Conservation (phyloP, 345 rosid species). For the Theobroma cacao region DNA sequence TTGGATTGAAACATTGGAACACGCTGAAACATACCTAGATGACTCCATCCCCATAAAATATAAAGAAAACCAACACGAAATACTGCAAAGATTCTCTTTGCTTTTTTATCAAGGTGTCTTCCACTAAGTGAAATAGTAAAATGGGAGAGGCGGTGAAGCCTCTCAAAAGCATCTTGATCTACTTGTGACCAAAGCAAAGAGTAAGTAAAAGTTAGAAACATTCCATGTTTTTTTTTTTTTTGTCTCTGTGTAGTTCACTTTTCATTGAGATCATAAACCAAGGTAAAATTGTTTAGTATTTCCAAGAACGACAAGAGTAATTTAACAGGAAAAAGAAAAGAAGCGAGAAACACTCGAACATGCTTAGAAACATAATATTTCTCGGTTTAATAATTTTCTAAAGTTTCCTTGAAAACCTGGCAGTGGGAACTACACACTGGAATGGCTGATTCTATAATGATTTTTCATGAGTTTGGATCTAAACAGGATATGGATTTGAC, state of each 20-base stretch:
- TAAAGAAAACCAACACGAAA: not conserved
- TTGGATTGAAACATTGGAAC: not conserved
- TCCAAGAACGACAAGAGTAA: not conserved
- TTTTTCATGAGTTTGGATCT: not conserved
- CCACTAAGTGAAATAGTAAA: slow-evolving; percentile 6
- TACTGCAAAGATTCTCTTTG: slow-evolving; percentile 9
- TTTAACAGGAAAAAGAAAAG: not conserved
- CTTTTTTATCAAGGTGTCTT: not conserved
- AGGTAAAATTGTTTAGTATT: not conserved
- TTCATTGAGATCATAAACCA: not conserved
- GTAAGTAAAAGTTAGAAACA: not conserved
- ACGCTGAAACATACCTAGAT: not conserved
- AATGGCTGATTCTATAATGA: not conserved
- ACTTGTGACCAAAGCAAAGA: not conserved
- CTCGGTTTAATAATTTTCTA: not conserved
- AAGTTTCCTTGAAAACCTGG: not conserved
- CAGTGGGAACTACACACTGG: not conserved
- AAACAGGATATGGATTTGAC: not conserved
- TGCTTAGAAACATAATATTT: not conserved
- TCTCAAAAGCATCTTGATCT: slow-evolving; percentile 3
- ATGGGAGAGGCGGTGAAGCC: not conserved
- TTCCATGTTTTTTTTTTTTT: not conserved
- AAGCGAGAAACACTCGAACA: not conserved
- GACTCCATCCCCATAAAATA: not conserved
- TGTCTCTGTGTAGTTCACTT: not conserved